Conservation (phyloP, 1,284 basidiomycete species). For the Stereum hirsutum region DNA sequence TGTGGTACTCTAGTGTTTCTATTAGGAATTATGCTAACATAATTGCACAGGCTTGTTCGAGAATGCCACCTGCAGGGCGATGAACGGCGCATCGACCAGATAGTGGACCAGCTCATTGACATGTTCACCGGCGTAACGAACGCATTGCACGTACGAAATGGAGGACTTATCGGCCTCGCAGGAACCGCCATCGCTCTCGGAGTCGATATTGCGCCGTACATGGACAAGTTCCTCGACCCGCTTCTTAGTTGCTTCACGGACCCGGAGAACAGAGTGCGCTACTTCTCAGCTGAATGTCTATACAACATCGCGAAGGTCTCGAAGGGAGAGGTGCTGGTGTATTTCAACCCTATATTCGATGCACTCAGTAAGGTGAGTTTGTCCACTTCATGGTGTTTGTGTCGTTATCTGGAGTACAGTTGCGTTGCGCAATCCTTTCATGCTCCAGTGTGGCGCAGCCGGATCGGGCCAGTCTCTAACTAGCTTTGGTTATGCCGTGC, state of each 20-base stretch:
- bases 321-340: constrained; percentile 93
- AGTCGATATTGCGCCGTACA: constrained; percentile 87
- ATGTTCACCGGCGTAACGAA: constrained; percentile 81
- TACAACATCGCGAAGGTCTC: constrained; percentile 99
- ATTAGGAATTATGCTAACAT: no score
- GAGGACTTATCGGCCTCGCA: constrained; percentile 93
- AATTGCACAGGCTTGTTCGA: constrained; percentile 58
- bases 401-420: no score
- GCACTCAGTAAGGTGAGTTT: constrained; percentile 82
- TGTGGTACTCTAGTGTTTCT: constrained; percentile 9
- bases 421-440: no score
- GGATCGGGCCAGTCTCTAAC: no score
- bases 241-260: constrained; percentile 94
- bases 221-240: constrained; percentile 87
- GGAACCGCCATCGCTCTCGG: constrained; percentile 95
- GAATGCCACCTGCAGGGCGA: constrained; percentile 81
- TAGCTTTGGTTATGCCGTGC: no score
- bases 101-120: constrained; percentile 92
- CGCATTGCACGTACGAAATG: constrained; percentile 85
- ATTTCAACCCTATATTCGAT: constrained; percentile 99
- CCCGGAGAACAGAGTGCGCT: constrained; percentile 90
- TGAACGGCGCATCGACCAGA: constrained; percentile 72
- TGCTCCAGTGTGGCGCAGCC: neutral
- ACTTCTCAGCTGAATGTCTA: constrained; percentile 95
- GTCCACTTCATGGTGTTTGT: constrained; percentile 5